Percentiles rank a stretch among this genome's conserved stretches.
phyloP scores from a whole-genome alignment of 176 grass and related monocot genomes.

The Hordeum vulgare region DNA sequence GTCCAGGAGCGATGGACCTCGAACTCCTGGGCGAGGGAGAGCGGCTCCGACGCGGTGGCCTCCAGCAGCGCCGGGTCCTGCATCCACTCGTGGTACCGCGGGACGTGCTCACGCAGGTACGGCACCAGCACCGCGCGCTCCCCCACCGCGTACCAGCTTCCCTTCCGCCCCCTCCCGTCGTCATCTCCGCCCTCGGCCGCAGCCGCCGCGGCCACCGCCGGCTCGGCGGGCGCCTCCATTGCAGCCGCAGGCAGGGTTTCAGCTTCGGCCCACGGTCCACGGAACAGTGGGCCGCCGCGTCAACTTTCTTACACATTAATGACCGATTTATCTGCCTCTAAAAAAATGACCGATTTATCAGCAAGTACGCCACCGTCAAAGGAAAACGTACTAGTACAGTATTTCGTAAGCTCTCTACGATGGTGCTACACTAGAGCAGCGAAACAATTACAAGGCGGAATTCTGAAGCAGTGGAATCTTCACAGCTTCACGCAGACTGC shows the following conservation, averaged over 20 bases:
- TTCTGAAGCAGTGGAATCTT: no score
- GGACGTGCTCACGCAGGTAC: conserved; percentile 83
- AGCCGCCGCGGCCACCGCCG: neutral
- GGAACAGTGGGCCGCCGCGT: no score
- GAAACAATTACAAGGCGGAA: no score
- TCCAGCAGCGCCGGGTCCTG: conserved; percentile 69
- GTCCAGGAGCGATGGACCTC: conserved; percentile 77
- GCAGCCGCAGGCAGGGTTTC: neutral
- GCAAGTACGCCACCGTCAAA: no score
- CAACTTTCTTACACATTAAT: no score
- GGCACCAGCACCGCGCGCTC: conserved; percentile 51
- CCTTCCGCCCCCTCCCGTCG: neutral
- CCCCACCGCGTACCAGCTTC: conserved; percentile 37
- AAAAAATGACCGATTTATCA: no score
- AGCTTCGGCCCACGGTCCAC: neutral
- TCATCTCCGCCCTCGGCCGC: neutral
- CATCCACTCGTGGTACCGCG: conserved; percentile 80
- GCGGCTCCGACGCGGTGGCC: conserved; percentile 80
- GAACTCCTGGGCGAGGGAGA: conserved; percentile 69
- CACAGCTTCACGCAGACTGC: no score
- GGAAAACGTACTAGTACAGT: no score
- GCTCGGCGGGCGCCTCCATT: conserved; percentile 12
- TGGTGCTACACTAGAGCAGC: no score
- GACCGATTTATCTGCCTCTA: no score
- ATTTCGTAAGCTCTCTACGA: no score